Evolutionary conservation across 345 rosid species (phyloP).

Genomic region (Nasturtium officinale): DNA sequence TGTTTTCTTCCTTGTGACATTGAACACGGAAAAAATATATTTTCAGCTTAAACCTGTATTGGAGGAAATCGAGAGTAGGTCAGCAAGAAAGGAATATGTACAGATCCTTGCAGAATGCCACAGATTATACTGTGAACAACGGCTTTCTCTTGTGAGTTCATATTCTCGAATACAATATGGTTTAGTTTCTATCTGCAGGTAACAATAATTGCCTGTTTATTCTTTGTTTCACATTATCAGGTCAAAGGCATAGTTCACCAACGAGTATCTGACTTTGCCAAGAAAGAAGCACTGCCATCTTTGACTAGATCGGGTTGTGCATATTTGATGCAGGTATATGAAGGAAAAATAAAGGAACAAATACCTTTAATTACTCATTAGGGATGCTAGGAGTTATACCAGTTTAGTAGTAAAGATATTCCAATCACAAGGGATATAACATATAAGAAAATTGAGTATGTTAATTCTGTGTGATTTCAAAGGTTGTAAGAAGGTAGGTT

Average conservation of each 20-base stretch:
- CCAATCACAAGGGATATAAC: constrained; percentile 6
- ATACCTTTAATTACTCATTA: constrained; percentile 1
- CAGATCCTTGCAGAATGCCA: constrained; percentile 92
- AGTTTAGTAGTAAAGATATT: constrained; percentile 19
- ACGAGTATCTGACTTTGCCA: constrained; percentile 83
- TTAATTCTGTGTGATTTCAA: constrained; percentile 6
- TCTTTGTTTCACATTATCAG: constrained; percentile 46
- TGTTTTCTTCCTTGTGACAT: constrained; percentile 4
- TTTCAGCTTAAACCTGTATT: constrained; percentile 88
- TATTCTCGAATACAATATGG: constrained; percentile 12
- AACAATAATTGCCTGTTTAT: constrained; percentile 8
- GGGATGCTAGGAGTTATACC: constrained; percentile 20
- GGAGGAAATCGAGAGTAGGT: constrained; percentile 91
- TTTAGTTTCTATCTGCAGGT: constrained; percentile 28
- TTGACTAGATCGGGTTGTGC: constrained; percentile 98
- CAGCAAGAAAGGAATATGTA: constrained; percentile 84
- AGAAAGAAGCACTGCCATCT: constrained; percentile 88
- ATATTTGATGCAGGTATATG: constrained; percentile 84
- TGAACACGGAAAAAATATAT: not conserved
- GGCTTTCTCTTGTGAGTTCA: constrained; percentile 79
- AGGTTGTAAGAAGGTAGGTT: constrained; percentile 18
- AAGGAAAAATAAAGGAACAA: not conserved
- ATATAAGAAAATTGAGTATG: not conserved
- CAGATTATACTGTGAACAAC: constrained; percentile 88
- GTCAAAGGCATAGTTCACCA: constrained; percentile 87